These are phyloP conservation scores for Aspergillus tamarii DNA, from an alignment of 2,329 filamentous ascomycete species.

Conservation along the genomic window DNA sequence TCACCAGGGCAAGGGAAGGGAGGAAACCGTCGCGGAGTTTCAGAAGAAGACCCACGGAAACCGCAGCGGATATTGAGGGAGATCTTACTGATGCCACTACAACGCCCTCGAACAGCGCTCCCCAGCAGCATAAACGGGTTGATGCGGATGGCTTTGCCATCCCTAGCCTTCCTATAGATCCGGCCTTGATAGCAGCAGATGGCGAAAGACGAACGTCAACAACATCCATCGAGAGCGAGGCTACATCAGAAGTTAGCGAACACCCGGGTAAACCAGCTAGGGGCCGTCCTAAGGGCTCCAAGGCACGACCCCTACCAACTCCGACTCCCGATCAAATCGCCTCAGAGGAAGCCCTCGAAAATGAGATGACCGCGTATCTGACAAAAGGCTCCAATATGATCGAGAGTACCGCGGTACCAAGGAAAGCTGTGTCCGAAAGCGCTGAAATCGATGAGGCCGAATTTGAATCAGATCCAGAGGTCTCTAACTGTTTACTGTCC, in stretches of 20 bases:
- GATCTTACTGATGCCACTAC: slow-evolving; percentile 41
- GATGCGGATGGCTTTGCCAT: slow-evolving; percentile 73
- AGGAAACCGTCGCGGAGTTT: slow-evolving; percentile 55
- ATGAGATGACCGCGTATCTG: slow-evolving; percentile 72
- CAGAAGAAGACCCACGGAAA: slow-evolving; percentile 37
- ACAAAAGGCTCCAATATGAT: slow-evolving; percentile 42
- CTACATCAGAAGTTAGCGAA: slow-evolving; percentile 26
- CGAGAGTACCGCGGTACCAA: slow-evolving; percentile 26
- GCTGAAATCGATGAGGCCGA: slow-evolving; percentile 74
- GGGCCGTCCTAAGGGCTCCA: slow-evolving; percentile 36
- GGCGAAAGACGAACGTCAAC: slow-evolving; percentile 24
- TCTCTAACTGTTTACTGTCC: slow-evolving; percentile 75
- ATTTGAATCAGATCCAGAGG: slow-evolving; percentile 87
- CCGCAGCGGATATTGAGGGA: slow-evolving; percentile 49
- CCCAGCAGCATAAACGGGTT: slow-evolving; percentile 45
- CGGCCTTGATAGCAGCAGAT: slow-evolving; percentile 38
- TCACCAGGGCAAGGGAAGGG: slow-evolving; percentile 61
- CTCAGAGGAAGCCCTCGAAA: slow-evolving; percentile 62
- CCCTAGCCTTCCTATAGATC: slow-evolving; percentile 54
- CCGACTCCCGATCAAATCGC: slow-evolving; percentile 65
- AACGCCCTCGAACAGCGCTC: slow-evolving; percentile 1
- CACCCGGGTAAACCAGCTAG: slow-evolving; percentile 23
- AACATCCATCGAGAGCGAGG: slow-evolving; percentile 27
- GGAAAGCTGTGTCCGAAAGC: slow-evolving; percentile 56
- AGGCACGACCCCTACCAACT: slow-evolving; percentile 46